Percentiles rank a stretch among this genome's conserved stretches.
These are phyloP conservation scores for Bipolaris victoriae DNA, from an alignment of 2,329 filamentous ascomycete genomes.

Conservation along the genomic window DNA sequence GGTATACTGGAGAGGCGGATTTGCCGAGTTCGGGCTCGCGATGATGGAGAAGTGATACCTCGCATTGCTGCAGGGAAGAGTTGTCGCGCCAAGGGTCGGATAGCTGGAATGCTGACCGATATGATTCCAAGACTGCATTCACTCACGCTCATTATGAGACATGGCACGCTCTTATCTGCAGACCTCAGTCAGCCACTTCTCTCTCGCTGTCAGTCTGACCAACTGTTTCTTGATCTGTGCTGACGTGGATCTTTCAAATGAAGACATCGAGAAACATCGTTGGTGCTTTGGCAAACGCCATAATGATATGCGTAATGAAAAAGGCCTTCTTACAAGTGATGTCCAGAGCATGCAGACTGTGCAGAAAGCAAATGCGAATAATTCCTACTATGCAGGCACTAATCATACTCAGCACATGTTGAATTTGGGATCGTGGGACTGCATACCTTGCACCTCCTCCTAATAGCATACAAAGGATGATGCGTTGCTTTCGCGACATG, in stretches of 20 bases:
- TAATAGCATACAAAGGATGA: conserved; percentile 37
- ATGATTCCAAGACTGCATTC: conserved; percentile 41
- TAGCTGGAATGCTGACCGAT: conserved; percentile 36
- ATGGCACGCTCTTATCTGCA: conserved; percentile 28
- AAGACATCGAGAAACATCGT: neutral
- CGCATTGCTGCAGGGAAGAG: conserved; percentile 26
- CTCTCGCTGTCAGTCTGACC: neutral
- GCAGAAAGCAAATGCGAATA: conserved; percentile 27
- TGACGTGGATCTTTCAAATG: neutral
- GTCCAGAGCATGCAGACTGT: conserved; percentile 28
- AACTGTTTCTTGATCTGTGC: neutral
- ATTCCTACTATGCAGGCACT: conserved; percentile 37
- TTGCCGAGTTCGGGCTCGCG: conserved; percentile 1
- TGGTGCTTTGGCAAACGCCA: neutral
- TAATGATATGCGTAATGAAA: neutral
- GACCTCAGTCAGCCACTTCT: neutral
- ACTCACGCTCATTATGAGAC: conserved; percentile 34
- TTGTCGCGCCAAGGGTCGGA: conserved; percentile 30
- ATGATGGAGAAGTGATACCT: conserved; percentile 2
- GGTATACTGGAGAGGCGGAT: conserved; percentile 5
- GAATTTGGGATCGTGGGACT: neutral
- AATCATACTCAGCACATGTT: neutral
- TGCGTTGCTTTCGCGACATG: conserved; percentile 35
- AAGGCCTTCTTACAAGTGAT: conserved; percentile 30
- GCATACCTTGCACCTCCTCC: conserved; percentile 35